These are phyloP conservation scores for Candida sanyiensis DNA, from an alignment of 805 yeast species.

Conservation along the genomic window DNA sequence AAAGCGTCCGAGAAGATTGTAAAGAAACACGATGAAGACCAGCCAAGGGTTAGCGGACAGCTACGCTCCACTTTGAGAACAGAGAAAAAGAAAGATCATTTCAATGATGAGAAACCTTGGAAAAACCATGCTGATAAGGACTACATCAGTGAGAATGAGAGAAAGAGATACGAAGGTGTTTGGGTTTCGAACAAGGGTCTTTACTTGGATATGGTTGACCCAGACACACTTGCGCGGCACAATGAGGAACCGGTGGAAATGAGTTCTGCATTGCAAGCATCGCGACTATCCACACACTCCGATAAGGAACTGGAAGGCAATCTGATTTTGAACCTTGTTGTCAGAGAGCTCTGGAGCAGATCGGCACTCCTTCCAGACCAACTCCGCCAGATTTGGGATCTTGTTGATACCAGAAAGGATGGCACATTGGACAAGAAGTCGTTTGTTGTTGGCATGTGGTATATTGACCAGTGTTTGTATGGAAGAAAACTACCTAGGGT, in stretches of 20 bases:
- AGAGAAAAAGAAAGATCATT: constrained; percentile 32
- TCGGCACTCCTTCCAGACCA: constrained; percentile 64
- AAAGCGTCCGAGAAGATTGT: constrained; percentile 11
- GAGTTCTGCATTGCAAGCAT: constrained; percentile 23
- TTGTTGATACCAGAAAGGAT: constrained; percentile 61
- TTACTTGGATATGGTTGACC: constrained; percentile 37
- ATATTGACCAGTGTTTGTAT: constrained; percentile 91
- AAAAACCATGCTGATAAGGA: constrained; percentile 66
- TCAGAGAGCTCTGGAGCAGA: constrained; percentile 73
- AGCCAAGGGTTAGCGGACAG: constrained; percentile 16
- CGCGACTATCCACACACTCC: constrained; percentile 26
- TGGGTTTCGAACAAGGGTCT: constrained; percentile 86
- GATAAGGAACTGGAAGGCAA: constrained; percentile 19
- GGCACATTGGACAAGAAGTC: constrained; percentile 76
- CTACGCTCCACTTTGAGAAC: constrained; percentile 25
- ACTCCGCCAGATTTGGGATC: constrained; percentile 58
- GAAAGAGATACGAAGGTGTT: constrained; percentile 86
- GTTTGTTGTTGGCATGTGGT: constrained; percentile 96
- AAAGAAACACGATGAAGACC: not conserved
- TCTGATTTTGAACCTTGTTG: constrained; percentile 43
- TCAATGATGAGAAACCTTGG: constrained; percentile 93
- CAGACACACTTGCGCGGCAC: constrained; percentile 11
- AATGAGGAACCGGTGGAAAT: constrained; percentile 17
- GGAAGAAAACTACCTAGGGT: constrained; percentile 82
- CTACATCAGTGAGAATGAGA: constrained; percentile 54